A percentile compares a stretch with the other conserved stretches of the same genome.
These are phyloP conservation scores for Apophysomyces elegans DNA, from an alignment of 371 early-diverging fungal species.

Conservation along the genomic window DNA sequence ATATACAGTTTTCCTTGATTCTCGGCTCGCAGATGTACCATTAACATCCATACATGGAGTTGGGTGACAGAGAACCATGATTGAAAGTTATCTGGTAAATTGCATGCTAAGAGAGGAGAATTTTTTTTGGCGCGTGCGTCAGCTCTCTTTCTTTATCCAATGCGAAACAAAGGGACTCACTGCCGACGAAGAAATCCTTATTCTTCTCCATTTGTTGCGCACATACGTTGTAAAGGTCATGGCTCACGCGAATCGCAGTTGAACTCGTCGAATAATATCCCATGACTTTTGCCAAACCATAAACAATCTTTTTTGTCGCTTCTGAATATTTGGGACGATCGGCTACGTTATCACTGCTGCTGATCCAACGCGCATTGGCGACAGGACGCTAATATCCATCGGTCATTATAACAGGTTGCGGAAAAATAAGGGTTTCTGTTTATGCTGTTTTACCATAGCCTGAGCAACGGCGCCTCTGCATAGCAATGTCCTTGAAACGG, in stretches of 20 bases:
- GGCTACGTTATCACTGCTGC: neutral
- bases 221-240: conserved; percentile 56
- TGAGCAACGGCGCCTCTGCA: neutral
- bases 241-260: conserved; percentile 61
- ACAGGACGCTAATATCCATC: neutral
- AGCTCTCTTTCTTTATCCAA: neutral
- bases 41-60: conserved; percentile 93
- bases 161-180: conserved; percentile 30
- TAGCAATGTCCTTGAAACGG: neutral
- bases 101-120: conserved; percentile 52
- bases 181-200: conserved; percentile 59
- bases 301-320: conserved; percentile 47
- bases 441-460: neutral
- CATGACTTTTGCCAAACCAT: conserved; percentile 54
- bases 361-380: neutral
- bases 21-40: conserved; percentile 81
- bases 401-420: too few species aligned
- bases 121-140: neutral
- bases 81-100: conserved; percentile 88
- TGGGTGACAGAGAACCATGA: conserved; percentile 93
- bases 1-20: conserved; percentile 75
- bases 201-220: conserved; percentile 55
- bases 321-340: conserved; percentile 33
- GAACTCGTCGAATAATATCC: conserved; percentile 62
- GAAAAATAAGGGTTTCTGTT: neutral